These are phyloP conservation scores for Beauveria pseudobassiana DNA, from an alignment of 2,329 filamentous ascomycete species.

Conservation along the genomic window DNA sequence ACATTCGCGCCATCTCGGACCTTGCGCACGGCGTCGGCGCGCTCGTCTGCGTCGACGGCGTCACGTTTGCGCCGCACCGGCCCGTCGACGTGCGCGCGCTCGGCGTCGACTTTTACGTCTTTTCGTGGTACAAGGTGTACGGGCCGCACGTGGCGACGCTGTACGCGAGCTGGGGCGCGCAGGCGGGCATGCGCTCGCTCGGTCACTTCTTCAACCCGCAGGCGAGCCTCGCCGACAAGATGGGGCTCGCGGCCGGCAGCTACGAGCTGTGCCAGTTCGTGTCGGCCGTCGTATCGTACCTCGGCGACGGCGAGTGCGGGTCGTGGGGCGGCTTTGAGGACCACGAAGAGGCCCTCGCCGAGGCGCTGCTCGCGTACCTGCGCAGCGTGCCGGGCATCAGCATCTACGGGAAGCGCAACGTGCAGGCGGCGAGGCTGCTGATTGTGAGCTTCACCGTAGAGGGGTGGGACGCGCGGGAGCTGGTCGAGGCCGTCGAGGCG, in stretches of 20 bases:
- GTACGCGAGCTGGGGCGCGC: conserved; percentile 53
- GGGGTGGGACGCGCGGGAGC: conserved; percentile 44
- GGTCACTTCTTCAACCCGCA: conserved; percentile 62
- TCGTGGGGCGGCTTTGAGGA: conserved; percentile 44
- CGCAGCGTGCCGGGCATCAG: conserved; percentile 42
- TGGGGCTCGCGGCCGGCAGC: conserved; percentile 56
- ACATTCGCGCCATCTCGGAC: conserved; percentile 48
- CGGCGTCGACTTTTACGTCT: conserved; percentile 69
- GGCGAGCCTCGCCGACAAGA: conserved; percentile 55
- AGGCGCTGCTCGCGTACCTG: conserved; percentile 52
- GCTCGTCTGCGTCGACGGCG: conserved; percentile 65
- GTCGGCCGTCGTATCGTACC: conserved; percentile 53
- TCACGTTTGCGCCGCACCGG: conserved; percentile 69
- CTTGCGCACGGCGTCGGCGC: conserved; percentile 44
- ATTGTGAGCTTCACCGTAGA: conserved; percentile 61
- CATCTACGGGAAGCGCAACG: conserved; percentile 48
- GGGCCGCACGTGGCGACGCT: conserved; percentile 67
- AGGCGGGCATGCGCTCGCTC: conserved; percentile 45
- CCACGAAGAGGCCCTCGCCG: conserved; percentile 56
- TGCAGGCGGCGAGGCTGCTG: conserved; percentile 43
- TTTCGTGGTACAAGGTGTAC: conserved; percentile 79
- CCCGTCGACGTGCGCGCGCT: conserved; percentile 59
- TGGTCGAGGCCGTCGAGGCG: conserved; percentile 57
- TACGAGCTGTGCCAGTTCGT: conserved; percentile 64
- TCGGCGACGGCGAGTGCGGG: conserved; percentile 32